Base-by-base conservation (phyloP, 1,139 yeast species). In the Pichia sp. region DNA sequence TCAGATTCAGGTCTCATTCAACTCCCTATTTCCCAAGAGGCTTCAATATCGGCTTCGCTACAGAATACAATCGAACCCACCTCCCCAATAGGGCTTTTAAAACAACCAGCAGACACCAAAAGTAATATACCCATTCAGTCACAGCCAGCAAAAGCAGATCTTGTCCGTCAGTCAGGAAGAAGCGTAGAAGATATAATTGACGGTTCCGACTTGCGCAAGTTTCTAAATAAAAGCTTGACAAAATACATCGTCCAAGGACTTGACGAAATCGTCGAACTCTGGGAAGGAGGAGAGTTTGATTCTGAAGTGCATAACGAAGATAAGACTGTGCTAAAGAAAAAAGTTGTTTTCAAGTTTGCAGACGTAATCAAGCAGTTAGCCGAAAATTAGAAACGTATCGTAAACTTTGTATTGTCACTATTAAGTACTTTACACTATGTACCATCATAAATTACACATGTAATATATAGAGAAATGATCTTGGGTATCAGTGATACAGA, bases 161-260 rank as follows among this genome's bases (percentile, higher is more conserved):
- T 52, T 3, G 12, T 57, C 5, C 21, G 39, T 3, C 52, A 52
- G 41, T 47, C 57, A 1, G 53, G 50, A 6, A 50, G 55, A 34
- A 59, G 59, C 1, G 44, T 50, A 3, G 58, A 62, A 41, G 85
- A 82, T 58, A 74, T 83, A 18, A 83, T 85, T 9, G 95, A 93
- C 16, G 97, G 96, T 0, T 87, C 96, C 0, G 82, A 88, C 1
- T 75, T 89, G 3, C 78, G 98, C 59, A 80, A 77, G 60, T 91
- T 90, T 75, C 73, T 91, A 55, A 88, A 90, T 64, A 74, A 80
- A 57, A 75, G 85, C 53, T 76, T 91, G 41, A 86, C 96, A 0
- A 79, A 78, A 19, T 79, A 79, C 25, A 67, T 91, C 41, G 70
- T 88, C 23, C 81, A 79, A 36, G 96, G 96, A 1, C 76, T 91